Base-by-base conservation (phyloP, 2,329 filamentous ascomycete genomes). In the Neurospora crassa region DNA sequence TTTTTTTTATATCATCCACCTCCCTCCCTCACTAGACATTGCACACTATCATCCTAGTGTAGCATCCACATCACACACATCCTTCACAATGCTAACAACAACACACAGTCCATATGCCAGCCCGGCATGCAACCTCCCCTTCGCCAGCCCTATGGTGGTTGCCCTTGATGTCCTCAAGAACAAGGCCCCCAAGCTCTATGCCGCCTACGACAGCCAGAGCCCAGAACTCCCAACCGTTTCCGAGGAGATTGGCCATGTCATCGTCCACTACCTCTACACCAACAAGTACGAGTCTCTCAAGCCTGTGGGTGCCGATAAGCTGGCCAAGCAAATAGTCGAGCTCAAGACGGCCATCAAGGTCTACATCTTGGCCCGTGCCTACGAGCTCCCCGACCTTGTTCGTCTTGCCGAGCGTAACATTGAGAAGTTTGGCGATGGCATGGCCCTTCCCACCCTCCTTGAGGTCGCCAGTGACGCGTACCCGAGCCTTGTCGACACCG, bases 251-350 rank as follows among this genome's bases (percentile, higher is more conserved):
- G 75, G 74, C 42, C 76, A 77, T 70, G 74, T 77, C 37, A 72
- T 77, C 40, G 73, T 76, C 14, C 76, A 77, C 72, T 76, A 75
- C 73, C 74, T 77, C 40, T 74, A 77, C 73, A 77, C 76, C 41
- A 74, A 74, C 72, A 74, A 70, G 6, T 77, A 77, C 70, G 72
- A 74, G 71, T 73, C 75, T 5, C 76, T 77, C 71, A 75, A 72
- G 73, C 76, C 76, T 14, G 74, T 70, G 68, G 69, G 71, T 59
- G 70, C 67, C 34, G 73, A 74, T 40, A 68, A 71, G 59, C 70
- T 72, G 63, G 53, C 75, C 34, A 73, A 72, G 70, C 75, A 77
- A 71, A 70, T 74, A 53, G 71, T 70, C 70, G 76, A 77, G 74
- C 74, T 77, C 71, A 75, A 72, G 72, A 76, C 76, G 16, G 74